Conservation (phyloP, 495 filamentous ascomycete species). For the Monascus purpureus region DNA sequence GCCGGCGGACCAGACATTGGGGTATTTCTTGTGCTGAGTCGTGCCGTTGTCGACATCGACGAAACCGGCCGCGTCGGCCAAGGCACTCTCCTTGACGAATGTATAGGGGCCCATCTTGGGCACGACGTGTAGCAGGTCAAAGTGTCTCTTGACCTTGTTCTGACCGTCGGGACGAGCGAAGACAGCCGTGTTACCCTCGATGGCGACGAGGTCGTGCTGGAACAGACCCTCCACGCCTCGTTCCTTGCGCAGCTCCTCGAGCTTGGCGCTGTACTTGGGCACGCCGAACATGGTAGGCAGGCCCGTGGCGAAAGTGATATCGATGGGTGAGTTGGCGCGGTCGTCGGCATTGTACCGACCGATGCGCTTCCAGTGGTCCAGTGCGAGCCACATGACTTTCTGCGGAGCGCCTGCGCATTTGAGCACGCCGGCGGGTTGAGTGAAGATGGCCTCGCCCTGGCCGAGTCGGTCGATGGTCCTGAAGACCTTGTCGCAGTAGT, state of each 20-base stretch:
- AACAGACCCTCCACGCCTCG: conserved; percentile 53
- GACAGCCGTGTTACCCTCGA: conserved; percentile 42
- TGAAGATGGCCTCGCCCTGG: conserved; percentile 51
- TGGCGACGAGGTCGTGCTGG: conserved; percentile 47
- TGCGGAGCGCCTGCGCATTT: conserved; percentile 61
- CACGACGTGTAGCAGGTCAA: conserved; percentile 45
- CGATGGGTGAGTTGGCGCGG: conserved; percentile 31
- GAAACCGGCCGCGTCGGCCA: conserved; percentile 47
- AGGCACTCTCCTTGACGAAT: conserved; percentile 41
- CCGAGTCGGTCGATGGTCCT: conserved; percentile 37
- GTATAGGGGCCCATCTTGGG: conserved; percentile 49
- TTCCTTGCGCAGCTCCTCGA: conserved; percentile 48
- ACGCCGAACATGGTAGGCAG: conserved; percentile 53
- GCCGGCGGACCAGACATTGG: conserved; percentile 56
- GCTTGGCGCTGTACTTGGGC: conserved; percentile 48
- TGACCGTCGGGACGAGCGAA: conserved; percentile 34
- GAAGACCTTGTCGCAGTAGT: conserved; percentile 45
- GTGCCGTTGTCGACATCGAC: conserved; percentile 51
- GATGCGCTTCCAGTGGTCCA: conserved; percentile 48
- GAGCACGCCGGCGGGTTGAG: conserved; percentile 48
- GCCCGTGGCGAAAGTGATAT: conserved; percentile 51
- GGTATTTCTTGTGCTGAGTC: conserved; percentile 44
- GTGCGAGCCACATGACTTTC: conserved; percentile 58
- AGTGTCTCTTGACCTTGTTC: conserved; percentile 33
- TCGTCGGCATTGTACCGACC: conserved; percentile 39